Percentiles rank a stretch among this genome's conserved stretches.
Conservation (phyloP, 768 basidiomycete genomes). For the Suillus subluteus region DNA sequence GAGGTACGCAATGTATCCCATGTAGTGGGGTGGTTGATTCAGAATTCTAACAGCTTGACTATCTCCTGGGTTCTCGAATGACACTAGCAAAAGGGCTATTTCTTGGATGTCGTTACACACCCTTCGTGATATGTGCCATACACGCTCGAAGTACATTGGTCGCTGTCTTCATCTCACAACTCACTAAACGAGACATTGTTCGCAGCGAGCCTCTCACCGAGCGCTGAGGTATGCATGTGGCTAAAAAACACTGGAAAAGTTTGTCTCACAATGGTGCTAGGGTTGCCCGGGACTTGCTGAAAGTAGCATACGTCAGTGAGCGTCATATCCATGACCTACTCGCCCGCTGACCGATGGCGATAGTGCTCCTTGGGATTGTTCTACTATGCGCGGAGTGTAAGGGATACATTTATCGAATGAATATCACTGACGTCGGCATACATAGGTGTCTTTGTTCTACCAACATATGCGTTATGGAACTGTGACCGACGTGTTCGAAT, state of each 20-base stretch:
- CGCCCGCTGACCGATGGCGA: neutral
- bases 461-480: slow-evolving; percentile 5
- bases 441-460: neutral
- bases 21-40: neutral
- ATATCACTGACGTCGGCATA: neutral
- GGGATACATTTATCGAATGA: neutral
- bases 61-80: neutral
- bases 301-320: neutral
- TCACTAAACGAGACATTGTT: neutral
- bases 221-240: neutral
- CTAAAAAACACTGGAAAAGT: no score
- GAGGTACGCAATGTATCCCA: neutral
- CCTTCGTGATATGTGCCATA: neutral
- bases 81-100: neutral
- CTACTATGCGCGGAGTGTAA: neutral
- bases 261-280: neutral
- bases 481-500: slow-evolving; percentile 1
- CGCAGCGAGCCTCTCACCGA: neutral
- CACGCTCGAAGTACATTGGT: neutral
- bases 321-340: neutral
- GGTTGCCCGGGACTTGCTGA: neutral
- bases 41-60: neutral
- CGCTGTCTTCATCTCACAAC: neutral
- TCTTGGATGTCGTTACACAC: slow-evolving; percentile 1
- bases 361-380: neutral